Conservation (phyloP, 805 yeast species). For the Ogataea allantospora region DNA sequence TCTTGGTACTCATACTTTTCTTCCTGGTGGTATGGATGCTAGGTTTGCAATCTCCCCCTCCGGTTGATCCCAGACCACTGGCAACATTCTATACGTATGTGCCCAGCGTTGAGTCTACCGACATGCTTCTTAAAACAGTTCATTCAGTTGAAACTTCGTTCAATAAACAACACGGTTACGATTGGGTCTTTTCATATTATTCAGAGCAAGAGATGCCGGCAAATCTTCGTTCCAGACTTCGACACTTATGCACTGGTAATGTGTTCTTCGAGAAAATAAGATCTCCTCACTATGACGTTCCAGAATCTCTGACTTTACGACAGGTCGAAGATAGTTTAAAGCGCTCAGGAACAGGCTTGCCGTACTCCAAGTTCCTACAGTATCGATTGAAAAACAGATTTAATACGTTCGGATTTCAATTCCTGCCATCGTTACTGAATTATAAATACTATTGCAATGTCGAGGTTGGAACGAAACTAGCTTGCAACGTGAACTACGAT, state of each 20-base stretch:
- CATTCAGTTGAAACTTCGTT: slow-evolving; percentile 78
- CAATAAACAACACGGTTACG: slow-evolving; percentile 71
- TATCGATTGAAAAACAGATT: slow-evolving; percentile 53
- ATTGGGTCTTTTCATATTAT: slow-evolving; percentile 82
- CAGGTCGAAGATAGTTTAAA: slow-evolving; percentile 44
- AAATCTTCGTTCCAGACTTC: slow-evolving; percentile 59
- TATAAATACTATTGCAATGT: slow-evolving; percentile 59
- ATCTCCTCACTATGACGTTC: slow-evolving; percentile 54
- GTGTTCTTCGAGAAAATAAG: slow-evolving; percentile 67
- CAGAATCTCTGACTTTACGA: slow-evolving; percentile 63
- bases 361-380: slow-evolving; percentile 38
- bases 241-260: slow-evolving; percentile 64
- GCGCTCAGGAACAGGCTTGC: slow-evolving; percentile 29
- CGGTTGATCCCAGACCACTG: slow-evolving; percentile 1
- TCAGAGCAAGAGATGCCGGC: slow-evolving; percentile 58
- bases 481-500: slow-evolving; percentile 55
- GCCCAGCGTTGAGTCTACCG: slow-evolving; percentile 15
- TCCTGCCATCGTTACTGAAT: slow-evolving; percentile 40
- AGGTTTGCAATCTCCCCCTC: not conserved
- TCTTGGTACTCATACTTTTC: not conserved
- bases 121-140: slow-evolving; percentile 22
- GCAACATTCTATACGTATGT: slow-evolving; percentile 28
- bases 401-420: slow-evolving; percentile 48
- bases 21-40: not conserved
- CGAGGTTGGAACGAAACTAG: slow-evolving; percentile 52